A percentile compares a stretch with the other conserved stretches of the same genome.
Evolutionary conservation across 345 rosid genomes (phyloP).

Genomic region (Gossypium thurberi): DNA sequence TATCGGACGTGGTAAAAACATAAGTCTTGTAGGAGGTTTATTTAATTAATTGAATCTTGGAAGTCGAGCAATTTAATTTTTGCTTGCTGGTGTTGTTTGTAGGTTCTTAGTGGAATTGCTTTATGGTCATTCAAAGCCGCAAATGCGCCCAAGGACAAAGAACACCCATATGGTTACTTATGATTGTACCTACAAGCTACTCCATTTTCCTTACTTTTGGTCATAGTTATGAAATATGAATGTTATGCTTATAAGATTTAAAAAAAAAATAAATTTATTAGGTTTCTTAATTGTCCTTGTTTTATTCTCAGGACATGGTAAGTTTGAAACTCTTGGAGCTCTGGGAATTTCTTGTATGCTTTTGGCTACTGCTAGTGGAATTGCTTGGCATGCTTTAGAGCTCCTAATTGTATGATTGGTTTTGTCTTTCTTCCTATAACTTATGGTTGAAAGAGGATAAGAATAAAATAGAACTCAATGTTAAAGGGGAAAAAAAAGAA

Average conservation of each 20-base stretch:
- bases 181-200: slow-evolving; percentile 41
- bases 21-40: not conserved
- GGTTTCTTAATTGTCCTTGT: slow-evolving; percentile 10
- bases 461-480: not conserved
- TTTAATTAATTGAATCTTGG: not conserved
- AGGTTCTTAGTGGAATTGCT: slow-evolving; percentile 91
- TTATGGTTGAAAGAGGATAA: not conserved
- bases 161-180: slow-evolving; percentile 89
- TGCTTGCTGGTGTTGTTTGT: slow-evolving; percentile 6
- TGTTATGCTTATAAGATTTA: not conserved
- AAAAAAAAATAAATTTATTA: not conserved
- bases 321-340: slow-evolving; percentile 89
- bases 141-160: slow-evolving; percentile 76
- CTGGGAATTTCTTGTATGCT: slow-evolving; percentile 92
- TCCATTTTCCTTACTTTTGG: slow-evolving; percentile 17
- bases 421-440: slow-evolving; percentile 2
- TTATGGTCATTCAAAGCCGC: slow-evolving; percentile 81
- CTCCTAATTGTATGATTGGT: slow-evolving; percentile 48
- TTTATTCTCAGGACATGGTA: slow-evolving; percentile 65
- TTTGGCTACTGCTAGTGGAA: slow-evolving; percentile 80
- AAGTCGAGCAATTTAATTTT: not conserved
- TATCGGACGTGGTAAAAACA: slow-evolving; percentile 51
- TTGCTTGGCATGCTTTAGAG: slow-evolving; percentile 81
- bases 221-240: not conserved
- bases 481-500: not conserved